Conservation (phyloP, 352 stramenopile species). For the Plasmopara muralis region DNA sequence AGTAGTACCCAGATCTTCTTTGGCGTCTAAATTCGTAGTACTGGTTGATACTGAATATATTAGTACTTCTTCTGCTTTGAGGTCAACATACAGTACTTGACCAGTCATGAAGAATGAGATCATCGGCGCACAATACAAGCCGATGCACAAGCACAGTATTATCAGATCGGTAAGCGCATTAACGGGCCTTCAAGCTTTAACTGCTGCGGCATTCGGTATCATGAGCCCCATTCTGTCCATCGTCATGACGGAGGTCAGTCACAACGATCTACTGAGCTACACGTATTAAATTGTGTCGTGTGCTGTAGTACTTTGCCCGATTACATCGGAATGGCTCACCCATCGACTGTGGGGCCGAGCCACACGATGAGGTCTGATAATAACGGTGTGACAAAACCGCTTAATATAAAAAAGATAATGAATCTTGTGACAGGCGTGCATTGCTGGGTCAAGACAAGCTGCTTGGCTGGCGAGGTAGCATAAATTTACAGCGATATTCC, state of each 20-base stretch:
- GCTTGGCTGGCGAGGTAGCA: conserved; percentile 60
- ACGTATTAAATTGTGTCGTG: not conserved
- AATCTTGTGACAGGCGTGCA: conserved; percentile 34
- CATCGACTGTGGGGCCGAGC: conserved; percentile 58
- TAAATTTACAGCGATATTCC: not conserved
- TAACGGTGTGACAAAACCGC: not conserved
- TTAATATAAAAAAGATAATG: not conserved
- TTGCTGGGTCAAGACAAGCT: conserved; percentile 58
- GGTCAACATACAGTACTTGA: too few relatives aligned
- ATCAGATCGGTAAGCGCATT: conserved; percentile 16
- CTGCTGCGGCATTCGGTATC: conserved; percentile 60
- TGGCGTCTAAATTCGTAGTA: too few relatives aligned
- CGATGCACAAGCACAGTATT: not conserved
- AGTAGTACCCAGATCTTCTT: too few relatives aligned
- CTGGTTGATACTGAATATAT: too few relatives aligned
- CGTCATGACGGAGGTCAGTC: conserved; percentile 52
- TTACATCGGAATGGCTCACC: conserved; percentile 35
- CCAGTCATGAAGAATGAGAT: not conserved
- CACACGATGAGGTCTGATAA: conserved; percentile 29
- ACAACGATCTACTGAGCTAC: not conserved
- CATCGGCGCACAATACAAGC: not conserved
- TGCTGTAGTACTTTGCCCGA: conserved; percentile 72
- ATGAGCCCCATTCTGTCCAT: conserved; percentile 67
- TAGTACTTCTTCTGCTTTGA: too few relatives aligned
- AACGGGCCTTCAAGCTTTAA: conserved; percentile 46